Base-by-base conservation (phyloP, 2,329 filamentous ascomycete species). In the Tolypocladium tundrense region DNA sequence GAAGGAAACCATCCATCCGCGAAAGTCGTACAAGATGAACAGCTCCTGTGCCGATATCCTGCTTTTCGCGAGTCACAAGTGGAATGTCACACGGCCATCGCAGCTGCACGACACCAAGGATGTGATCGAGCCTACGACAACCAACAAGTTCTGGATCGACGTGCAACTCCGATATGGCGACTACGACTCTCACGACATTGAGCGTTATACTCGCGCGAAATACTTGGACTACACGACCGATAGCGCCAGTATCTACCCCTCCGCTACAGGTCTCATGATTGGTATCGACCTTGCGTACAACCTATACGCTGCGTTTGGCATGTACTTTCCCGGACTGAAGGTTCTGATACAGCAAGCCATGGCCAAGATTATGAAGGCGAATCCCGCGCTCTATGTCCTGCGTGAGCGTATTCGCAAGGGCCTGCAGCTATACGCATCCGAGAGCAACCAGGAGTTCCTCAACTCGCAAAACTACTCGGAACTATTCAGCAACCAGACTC, bases 1-100 rank as follows among this genome's bases (percentile, higher is more conserved):
- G 71, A 99, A 99, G 75, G 94, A 99, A 77, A 97, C 94, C 0
- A 99, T 99, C 60, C 94, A 99, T 78, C 94, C 94, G 56, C 85
- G 94, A 84, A 99, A 99, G 76, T 97, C 91, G 5, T 99, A 99
- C 84, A 99, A 99, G 84, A 99, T 99, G 94, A 99, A 99, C 80
- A 97, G 92, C 68, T 97, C 93, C 59, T 97, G 94, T 68, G 94
- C 95, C 5, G 94, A 99, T 72, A 97, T 99, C 62, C 81, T 97
- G 57, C 83, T 99, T 11, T 99, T 99, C 69, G 93, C 94, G 42
- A 96, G 89, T 63, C 94, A 97, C 77, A 99, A 97, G 73, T 99
- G 95, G 95, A 97, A 96, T 62, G 92, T 99, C 56, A 97, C 92
- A 0, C 82, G 90, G 3, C 95, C 94, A 1, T 97, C 93, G 3